Base-by-base conservation (phyloP, 257 asterid genomes). In the Solanum piurae region DNA sequence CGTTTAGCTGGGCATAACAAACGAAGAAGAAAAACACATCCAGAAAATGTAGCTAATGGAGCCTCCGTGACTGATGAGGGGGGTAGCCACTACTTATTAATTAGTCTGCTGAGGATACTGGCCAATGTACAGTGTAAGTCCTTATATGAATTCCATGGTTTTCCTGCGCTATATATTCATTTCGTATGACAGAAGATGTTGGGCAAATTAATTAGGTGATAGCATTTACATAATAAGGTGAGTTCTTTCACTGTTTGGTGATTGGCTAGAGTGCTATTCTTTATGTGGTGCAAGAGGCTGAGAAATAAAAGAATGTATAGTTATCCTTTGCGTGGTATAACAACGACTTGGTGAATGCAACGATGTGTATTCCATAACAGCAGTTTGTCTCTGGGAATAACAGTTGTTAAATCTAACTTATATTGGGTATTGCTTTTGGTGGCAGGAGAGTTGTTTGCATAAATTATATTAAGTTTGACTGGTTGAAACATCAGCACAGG, bases 1-100 rank as follows among this genome's bases (percentile, higher is more conserved):
- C 92, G 98, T 86, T 97, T 96, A 64, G 99, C 99, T 86, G 99
- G 99, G 71, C 99, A 96, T 90, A 96, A 96, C 91, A 89, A 95
- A 91, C 93, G 99, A 95, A 94, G 99, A 91, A 94, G 99, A 90
- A 96, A 96, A 91, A 94, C 96, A 83, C 95, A 94, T 87, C 98
- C 96, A 21, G 98, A 96, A 86, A 98, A 94, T 52, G 89, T 88
- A 40, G 91, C 89, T 29, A 90, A 82, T 88, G 93, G 94, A 36
- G 86, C 89, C 84, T 85, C 91, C 62, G 46, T 89, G 75, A 97
- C 90, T 86, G 94, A 92, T 87, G 98, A 96, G 84, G 91, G 86
- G 84, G 93, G 94, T 38, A 96, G 93, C 90, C 93, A 93, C 90
- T 92, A 94, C 92, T 91, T 96, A 84, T 85, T 97, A 85, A 91